phyloP scores from a whole-genome alignment of 164 flowering plant genomes.

The Vitis riparia region DNA sequence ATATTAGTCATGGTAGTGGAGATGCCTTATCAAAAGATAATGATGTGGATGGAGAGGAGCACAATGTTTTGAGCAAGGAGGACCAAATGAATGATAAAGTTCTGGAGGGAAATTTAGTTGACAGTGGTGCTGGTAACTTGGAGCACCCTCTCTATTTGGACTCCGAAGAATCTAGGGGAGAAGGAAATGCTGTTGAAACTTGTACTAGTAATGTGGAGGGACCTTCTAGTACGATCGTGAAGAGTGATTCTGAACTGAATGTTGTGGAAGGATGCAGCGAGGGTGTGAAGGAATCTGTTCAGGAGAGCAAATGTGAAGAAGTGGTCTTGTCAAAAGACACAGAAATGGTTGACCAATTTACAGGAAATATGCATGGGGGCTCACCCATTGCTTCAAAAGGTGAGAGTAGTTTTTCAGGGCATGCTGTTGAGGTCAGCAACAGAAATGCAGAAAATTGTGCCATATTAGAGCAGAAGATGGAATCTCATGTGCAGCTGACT shows the following conservation, averaged over 20 bases:
- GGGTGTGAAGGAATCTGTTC: conserved; percentile 11
- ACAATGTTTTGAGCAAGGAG: conserved; percentile 13
- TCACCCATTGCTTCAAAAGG: conserved; percentile 11
- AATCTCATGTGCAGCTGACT: conserved; percentile 7
- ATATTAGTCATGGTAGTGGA: conserved; percentile 9
- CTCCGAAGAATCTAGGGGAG: conserved; percentile 15
- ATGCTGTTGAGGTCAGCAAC: conserved; percentile 14
- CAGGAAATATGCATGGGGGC: conserved; percentile 11
- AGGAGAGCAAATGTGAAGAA: conserved; percentile 13
- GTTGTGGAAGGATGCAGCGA: conserved; percentile 20
- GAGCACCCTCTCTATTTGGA: conserved; percentile 14
- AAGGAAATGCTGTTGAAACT: conserved; percentile 14
- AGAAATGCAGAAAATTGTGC: conserved; percentile 7
- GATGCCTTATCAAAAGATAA: conserved; percentile 11
- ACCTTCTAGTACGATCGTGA: conserved; percentile 1
- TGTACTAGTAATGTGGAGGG: conserved; percentile 7
- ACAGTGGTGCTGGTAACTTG: conserved; percentile 4
- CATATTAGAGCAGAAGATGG: conserved; percentile 8
- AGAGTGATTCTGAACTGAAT: conserved; percentile 16
- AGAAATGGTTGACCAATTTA: conserved; percentile 19
- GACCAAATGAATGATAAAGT: conserved; percentile 17
- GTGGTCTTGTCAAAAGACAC: conserved; percentile 8
- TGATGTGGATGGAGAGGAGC: conserved; percentile 11
- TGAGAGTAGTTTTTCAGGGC: conserved; percentile 11
- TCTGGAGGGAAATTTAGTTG: conserved; percentile 13